Conservation (phyloP, 176 grass and related monocot species). For the Aegilops umbellulata region DNA sequence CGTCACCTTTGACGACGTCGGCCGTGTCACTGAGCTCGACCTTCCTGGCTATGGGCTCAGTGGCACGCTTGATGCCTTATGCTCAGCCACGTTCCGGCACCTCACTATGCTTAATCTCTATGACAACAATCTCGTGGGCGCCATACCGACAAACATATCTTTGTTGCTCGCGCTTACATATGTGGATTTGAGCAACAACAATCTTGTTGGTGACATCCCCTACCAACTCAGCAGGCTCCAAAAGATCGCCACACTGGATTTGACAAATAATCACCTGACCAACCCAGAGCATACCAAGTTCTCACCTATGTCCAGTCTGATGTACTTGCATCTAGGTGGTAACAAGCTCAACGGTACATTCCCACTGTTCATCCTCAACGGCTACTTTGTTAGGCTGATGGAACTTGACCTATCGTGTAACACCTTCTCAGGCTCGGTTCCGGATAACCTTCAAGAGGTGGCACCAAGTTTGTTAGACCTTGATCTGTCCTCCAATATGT, state of each 20-base stretch:
- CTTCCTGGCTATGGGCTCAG: neutral
- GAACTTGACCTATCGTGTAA: constrained; percentile 38
- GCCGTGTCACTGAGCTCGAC: constrained; percentile 19
- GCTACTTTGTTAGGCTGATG: neutral
- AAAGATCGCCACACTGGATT: neutral
- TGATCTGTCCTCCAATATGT: neutral
- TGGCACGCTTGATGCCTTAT: constrained; percentile 35
- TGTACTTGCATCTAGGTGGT: neutral
- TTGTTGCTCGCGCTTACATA: too few relatives aligned
- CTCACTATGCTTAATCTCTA: too few relatives aligned
- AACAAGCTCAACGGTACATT: neutral
- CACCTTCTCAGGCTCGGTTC: neutral
- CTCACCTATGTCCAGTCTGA: neutral
- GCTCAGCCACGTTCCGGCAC: constrained; percentile 13
- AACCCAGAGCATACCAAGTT: neutral
- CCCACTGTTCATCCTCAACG: neutral
- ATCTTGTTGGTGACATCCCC: neutral
- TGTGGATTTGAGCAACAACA: too few relatives aligned
- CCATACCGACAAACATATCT: too few relatives aligned
- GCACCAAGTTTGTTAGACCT: neutral
- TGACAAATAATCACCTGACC: neutral
- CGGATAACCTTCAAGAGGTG: neutral
- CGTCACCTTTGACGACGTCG: constrained; percentile 21
- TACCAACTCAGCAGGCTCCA: neutral
- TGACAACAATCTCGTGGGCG: too few relatives aligned